Evolutionary conservation across 2,329 filamentous ascomycete species (phyloP).

Genomic region (Colletotrichum shisoi): DNA sequence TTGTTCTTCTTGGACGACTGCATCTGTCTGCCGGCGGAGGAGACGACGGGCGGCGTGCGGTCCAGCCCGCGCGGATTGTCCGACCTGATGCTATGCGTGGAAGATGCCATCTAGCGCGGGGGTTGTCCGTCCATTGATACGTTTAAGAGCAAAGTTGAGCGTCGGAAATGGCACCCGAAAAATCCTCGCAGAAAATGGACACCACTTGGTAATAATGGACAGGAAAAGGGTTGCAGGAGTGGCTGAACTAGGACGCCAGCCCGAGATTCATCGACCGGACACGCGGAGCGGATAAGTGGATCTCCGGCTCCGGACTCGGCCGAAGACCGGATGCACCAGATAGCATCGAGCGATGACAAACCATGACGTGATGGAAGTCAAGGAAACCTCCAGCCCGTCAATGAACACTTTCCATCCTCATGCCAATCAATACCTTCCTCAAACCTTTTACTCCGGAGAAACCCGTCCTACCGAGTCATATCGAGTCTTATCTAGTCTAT

Average conservation of each 20-base stretch:
- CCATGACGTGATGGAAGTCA: conserved; percentile 8
- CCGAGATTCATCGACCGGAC: background rate
- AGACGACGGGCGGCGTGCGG: background rate
- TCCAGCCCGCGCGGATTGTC: background rate
- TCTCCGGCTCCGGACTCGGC: conserved; percentile 1
- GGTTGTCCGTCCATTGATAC: too few species aligned
- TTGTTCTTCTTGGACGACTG: background rate
- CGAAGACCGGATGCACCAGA: background rate
- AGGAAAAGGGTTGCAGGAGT: too few species aligned
- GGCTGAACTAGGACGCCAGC: too few species aligned
- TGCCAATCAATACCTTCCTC: too few species aligned
- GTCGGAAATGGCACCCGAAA: too few species aligned
- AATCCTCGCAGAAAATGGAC: too few species aligned
- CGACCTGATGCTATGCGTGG: background rate
- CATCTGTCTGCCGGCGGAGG: background rate
- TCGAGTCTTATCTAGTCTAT: background rate
- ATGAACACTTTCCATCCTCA: background rate
- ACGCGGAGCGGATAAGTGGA: too few species aligned
- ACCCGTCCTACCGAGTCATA: background rate
- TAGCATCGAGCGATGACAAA: conserved; percentile 4
- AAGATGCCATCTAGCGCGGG: background rate
- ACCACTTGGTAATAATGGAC: too few species aligned
- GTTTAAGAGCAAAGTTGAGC: too few species aligned
- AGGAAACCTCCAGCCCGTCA: background rate
- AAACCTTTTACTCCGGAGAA: too few species aligned